These are phyloP conservation scores for Naganishia liquefaciens DNA, from an alignment of 1,284 basidiomycete genomes.

Conservation along the genomic window DNA sequence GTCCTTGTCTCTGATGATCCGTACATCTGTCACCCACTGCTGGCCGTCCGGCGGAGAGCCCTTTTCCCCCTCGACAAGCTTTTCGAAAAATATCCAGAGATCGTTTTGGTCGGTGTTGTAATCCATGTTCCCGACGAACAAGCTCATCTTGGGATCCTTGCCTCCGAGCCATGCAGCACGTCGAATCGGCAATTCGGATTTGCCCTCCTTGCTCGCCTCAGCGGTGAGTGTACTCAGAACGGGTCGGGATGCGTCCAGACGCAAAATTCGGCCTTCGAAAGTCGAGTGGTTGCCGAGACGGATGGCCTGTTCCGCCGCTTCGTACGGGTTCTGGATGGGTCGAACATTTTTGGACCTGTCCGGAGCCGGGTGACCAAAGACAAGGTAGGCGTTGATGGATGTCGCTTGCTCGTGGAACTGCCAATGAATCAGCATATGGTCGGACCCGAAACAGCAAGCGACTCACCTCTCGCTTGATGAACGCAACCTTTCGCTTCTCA, in stretches of 20 bases:
- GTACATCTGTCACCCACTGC: constrained; percentile 77
- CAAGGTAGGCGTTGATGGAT: constrained; percentile 79
- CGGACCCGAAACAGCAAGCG: background rate
- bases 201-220: constrained; percentile 44
- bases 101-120: constrained; percentile 91
- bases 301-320: constrained; percentile 67
- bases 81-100: constrained; percentile 82
- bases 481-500: constrained; percentile 92
- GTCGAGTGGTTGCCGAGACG: constrained; percentile 67
- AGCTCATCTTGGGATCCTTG: constrained; percentile 72
- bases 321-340: constrained; percentile 69
- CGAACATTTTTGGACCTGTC: constrained; percentile 60
- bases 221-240: constrained; percentile 42
- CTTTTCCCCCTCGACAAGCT: constrained; percentile 70
- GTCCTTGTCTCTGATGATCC: constrained; percentile 85
- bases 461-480: constrained; percentile 77
- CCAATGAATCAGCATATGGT: background rate
- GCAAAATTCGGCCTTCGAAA: constrained; percentile 73
- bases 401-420: constrained; percentile 69
- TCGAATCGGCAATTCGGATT: constrained; percentile 36
- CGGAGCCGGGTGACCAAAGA: constrained; percentile 71
- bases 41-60: constrained; percentile 55
- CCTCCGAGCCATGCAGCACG: constrained; percentile 49
- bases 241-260: constrained; percentile 67
- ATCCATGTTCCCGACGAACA: constrained; percentile 92